phyloP scores from a whole-genome alignment of 768 basidiomycete species.

The Hysterangium stoloniferum region DNA sequence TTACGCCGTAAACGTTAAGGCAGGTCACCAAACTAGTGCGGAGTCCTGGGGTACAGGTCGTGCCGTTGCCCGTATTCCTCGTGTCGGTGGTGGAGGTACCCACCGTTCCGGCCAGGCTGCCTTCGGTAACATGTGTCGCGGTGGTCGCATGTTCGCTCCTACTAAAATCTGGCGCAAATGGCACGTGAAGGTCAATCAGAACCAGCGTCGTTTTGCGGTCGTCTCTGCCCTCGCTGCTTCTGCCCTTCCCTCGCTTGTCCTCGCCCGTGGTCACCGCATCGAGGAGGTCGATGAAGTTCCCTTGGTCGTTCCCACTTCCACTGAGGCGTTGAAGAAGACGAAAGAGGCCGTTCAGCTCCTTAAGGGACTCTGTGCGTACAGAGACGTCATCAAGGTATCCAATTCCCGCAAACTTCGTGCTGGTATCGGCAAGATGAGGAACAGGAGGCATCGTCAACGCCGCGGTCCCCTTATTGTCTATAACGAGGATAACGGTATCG shows the following conservation, averaged over 20 bases:
- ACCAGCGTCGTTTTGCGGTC: constrained; percentile 95
- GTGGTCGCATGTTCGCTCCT: constrained; percentile 99
- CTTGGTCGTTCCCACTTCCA: constrained; percentile 71
- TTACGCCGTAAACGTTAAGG: constrained; percentile 94
- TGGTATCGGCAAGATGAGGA: constrained; percentile 95
- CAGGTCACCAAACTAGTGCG: constrained; percentile 97
- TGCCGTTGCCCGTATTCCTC: constrained; percentile 99
- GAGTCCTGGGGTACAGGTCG: constrained; percentile 99
- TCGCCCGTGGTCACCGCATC: constrained; percentile 98
- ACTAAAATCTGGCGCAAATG: constrained; percentile 99
- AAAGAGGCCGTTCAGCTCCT: constrained; percentile 94
- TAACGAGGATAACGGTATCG: constrained; percentile 94
- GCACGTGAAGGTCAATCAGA: constrained; percentile 99
- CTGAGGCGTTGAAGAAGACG: constrained; percentile 91
- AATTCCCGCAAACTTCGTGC: constrained; percentile 96
- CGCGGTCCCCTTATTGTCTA: constrained; percentile 97
- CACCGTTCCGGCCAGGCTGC: constrained; percentile 99
- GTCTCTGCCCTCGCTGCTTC: constrained; percentile 98
- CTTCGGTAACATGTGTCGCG: constrained; percentile 99
- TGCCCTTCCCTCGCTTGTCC: constrained; percentile 94
- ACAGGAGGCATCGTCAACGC: constrained; percentile 93
- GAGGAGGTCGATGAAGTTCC: constrained; percentile 96
- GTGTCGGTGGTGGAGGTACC: constrained; percentile 98
- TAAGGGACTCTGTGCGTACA: constrained; percentile 82
- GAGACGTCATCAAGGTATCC: constrained; percentile 93